phyloP scores from a whole-genome alignment of 768 basidiomycete species.

The Agaricus sinodeliciosus region DNA sequence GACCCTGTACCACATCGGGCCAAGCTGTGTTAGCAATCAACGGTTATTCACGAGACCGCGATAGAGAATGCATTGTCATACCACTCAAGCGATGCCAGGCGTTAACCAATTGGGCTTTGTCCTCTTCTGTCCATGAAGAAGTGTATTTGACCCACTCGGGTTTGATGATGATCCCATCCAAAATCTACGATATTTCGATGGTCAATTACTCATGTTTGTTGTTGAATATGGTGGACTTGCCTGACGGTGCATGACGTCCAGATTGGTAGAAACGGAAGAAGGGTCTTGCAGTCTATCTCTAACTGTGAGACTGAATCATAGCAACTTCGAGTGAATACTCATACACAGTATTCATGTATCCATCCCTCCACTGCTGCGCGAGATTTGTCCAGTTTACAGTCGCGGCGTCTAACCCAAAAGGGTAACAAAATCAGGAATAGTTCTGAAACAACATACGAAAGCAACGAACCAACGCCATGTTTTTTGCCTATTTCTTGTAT shows the following conservation, averaged over 20 bases:
- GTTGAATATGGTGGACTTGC: constrained; percentile 19
- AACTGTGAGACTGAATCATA: not conserved
- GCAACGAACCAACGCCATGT: constrained; percentile 20
- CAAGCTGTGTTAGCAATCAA: constrained; percentile 33
- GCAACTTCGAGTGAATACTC: constrained; percentile 10
- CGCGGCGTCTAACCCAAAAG: not conserved
- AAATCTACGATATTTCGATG: constrained; percentile 31
- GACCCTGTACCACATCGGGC: constrained; percentile 45
- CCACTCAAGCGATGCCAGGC: constrained; percentile 60
- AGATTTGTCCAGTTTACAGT: constrained; percentile 38
- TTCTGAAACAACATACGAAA: not conserved
- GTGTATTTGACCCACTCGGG: constrained; percentile 47
- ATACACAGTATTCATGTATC: constrained; percentile 43
- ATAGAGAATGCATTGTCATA: constrained; percentile 14
- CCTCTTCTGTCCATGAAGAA: constrained; percentile 33
- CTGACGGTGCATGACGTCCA: constrained; percentile 52
- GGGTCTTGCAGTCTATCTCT: constrained; percentile 28
- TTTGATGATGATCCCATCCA: constrained; percentile 46
- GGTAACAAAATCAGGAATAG: not conserved
- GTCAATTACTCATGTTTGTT: not conserved
- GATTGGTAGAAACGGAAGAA: constrained; percentile 45
- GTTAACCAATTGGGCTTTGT: constrained; percentile 37
- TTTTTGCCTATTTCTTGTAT: constrained; percentile 22
- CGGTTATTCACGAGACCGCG: not conserved
- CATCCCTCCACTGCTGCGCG: constrained; percentile 49